Evolutionary conservation across 2,329 filamentous ascomycete species (phyloP).

Genomic region (Nakataea oryzae): DNA sequence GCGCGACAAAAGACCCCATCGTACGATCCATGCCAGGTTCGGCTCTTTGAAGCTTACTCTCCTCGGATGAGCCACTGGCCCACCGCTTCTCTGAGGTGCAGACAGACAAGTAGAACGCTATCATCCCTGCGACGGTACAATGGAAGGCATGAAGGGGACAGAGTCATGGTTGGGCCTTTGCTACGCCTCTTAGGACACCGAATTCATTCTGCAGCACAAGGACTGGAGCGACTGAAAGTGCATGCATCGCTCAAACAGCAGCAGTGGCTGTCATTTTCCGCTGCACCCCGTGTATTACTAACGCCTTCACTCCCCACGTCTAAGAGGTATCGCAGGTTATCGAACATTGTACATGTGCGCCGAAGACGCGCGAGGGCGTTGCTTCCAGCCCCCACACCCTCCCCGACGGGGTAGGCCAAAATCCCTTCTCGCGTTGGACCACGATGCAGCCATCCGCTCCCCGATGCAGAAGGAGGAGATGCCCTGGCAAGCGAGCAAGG

Average conservation of each 20-base stretch:
- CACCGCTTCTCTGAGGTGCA: too few species aligned
- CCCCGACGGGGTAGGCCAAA: not conserved
- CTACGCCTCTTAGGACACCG: too few species aligned
- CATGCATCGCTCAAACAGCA: not conserved
- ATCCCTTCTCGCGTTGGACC: not conserved
- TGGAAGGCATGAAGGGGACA: too few species aligned
- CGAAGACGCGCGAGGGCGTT: not conserved
- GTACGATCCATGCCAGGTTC: too few species aligned
- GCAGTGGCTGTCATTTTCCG: not conserved
- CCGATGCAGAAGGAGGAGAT: not conserved
- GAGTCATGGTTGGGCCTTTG: too few species aligned
- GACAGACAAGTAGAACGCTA: too few species aligned
- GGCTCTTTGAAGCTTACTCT: too few species aligned
- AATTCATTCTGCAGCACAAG: too few species aligned
- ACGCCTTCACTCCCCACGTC: slow-evolving; percentile 1
- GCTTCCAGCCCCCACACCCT: not conserved
- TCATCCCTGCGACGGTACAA: too few species aligned
- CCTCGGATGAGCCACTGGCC: too few species aligned
- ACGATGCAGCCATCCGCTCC: not conserved
- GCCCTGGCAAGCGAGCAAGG: not conserved
- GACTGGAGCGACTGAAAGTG: too few species aligned
- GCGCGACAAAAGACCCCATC: too few species aligned
- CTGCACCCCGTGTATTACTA: not conserved
- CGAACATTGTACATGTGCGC: not conserved
- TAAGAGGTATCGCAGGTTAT: slow-evolving; percentile 1